Percentiles rank a stretch among this genome's conserved stretches.
Evolutionary conservation across 805 yeast species (phyloP).

Genomic region (Grigorovia humatica): DNA sequence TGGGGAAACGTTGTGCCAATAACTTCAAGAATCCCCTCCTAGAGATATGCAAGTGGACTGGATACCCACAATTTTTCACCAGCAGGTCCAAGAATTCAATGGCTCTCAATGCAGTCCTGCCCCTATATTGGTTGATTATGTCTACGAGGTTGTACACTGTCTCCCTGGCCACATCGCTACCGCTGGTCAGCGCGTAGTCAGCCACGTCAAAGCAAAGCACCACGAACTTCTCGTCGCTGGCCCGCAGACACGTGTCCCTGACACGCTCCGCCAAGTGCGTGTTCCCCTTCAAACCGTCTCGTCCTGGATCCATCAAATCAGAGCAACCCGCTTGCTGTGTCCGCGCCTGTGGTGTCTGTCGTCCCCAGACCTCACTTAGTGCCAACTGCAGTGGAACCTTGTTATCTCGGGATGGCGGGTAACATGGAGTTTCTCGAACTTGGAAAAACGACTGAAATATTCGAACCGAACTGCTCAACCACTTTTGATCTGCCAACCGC

Average conservation of each 20-base stretch:
- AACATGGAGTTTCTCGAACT: too few relatives aligned
- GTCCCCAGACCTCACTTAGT: too few relatives aligned
- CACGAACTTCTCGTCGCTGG: constrained; percentile 18
- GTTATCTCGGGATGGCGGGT: too few relatives aligned
- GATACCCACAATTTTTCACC: constrained; percentile 95
- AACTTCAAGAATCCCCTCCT: constrained; percentile 89
- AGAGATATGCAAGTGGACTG: constrained; percentile 86
- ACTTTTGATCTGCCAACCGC: too few relatives aligned
- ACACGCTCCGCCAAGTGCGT: neutral
- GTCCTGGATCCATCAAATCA: too few relatives aligned
- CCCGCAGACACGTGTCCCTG: neutral
- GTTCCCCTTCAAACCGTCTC: too few relatives aligned
- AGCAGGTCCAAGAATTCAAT: constrained; percentile 70
- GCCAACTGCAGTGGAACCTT: too few relatives aligned
- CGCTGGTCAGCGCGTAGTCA: constrained; percentile 81
- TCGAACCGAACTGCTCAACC: too few relatives aligned
- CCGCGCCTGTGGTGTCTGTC: too few relatives aligned
- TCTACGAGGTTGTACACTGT: constrained; percentile 80
- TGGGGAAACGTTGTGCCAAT: constrained; percentile 84
- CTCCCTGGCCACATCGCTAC: constrained; percentile 83
- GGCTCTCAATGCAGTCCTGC: constrained; percentile 73
- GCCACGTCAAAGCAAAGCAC: constrained; percentile 82
- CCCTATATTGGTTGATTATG: constrained; percentile 40
- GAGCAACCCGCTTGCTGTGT: too few relatives aligned
- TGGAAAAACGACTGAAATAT: too few relatives aligned